Evolutionary conservation across 2,329 filamentous ascomycete species (phyloP).

Genomic region (Dactylellina cionopaga): DNA sequence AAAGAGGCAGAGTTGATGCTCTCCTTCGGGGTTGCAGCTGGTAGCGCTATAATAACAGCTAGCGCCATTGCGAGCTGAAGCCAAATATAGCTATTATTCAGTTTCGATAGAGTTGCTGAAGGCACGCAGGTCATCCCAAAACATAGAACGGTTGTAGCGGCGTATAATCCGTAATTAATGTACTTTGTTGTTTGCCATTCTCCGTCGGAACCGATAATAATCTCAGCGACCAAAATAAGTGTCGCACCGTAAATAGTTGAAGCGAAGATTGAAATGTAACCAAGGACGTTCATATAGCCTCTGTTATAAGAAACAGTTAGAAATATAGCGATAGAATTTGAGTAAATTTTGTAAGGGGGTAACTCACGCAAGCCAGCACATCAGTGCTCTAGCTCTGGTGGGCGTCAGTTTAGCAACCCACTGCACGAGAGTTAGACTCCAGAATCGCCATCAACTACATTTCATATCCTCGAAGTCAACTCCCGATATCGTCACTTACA

Average conservation of each 20-base stretch:
- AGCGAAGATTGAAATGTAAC: slow-evolving; percentile 59
- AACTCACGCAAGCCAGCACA: slow-evolving; percentile 59
- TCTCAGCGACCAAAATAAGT: slow-evolving; percentile 57
- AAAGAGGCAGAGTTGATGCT: slow-evolving; percentile 57
- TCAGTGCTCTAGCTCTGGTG: slow-evolving; percentile 57
- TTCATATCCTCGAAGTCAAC: background rate
- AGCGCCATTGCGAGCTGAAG: slow-evolving; percentile 58
- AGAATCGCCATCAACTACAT: background rate
- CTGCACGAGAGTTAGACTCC: too few species aligned
- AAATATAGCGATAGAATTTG: background rate
- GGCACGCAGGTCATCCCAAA: slow-evolving; percentile 59
- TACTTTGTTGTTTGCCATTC: slow-evolving; percentile 57
- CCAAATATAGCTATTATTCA: slow-evolving; percentile 58
- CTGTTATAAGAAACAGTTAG: slow-evolving; percentile 48
- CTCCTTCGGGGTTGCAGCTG: slow-evolving; percentile 57
- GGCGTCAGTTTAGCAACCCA: slow-evolving; percentile 59
- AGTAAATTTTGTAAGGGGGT: background rate
- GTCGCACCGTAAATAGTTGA: slow-evolving; percentile 59
- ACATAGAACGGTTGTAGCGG: slow-evolving; percentile 57
- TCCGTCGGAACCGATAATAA: slow-evolving; percentile 56
- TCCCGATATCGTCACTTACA: slow-evolving; percentile 17
- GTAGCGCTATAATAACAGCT: slow-evolving; percentile 57
- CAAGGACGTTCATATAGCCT: slow-evolving; percentile 59
- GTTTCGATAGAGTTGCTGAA: slow-evolving; percentile 55
- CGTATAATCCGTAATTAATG: slow-evolving; percentile 58